Conservation (phyloP, 306 rosid species). For the Dalbergia cochinchinensis region DNA sequence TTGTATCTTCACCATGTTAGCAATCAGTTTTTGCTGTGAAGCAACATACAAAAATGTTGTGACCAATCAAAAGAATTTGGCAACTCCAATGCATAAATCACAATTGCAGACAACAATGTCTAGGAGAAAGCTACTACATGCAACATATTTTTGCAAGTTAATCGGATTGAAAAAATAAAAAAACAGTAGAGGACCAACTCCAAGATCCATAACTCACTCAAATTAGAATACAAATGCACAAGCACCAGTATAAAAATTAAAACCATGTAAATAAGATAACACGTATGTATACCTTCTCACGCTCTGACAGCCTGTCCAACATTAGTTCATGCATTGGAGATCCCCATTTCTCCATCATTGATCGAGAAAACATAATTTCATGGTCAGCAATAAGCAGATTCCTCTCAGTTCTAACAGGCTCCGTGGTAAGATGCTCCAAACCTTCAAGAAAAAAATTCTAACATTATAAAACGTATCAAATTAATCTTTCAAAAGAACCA, state of each 20-base stretch:
- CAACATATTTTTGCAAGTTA: constrained; percentile 27
- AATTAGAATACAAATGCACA: constrained; percentile 24
- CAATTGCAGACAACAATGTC: constrained; percentile 23
- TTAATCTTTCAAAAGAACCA: constrained; percentile 33
- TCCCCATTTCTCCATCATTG: constrained; percentile 68
- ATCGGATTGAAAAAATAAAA: too few relatives aligned
- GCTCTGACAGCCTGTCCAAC: constrained; percentile 74
- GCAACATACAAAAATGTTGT: constrained; percentile 36
- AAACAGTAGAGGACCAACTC: not conserved
- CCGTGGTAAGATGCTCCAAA: constrained; percentile 58
- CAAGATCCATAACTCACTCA: constrained; percentile 7
- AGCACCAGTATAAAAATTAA: constrained; percentile 24
- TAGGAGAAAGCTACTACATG: constrained; percentile 18
- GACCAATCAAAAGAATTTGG: constrained; percentile 22
- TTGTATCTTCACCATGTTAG: constrained; percentile 76
- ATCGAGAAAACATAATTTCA: constrained; percentile 54
- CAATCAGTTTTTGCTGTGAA: constrained; percentile 69
- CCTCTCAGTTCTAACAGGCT: constrained; percentile 51
- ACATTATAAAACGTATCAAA: constrained; percentile 38
- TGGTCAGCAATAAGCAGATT: constrained; percentile 51
- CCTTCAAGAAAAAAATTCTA: constrained; percentile 52
- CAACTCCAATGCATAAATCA: constrained; percentile 18
- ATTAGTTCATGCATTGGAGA: constrained; percentile 55
- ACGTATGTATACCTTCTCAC: constrained; percentile 66
- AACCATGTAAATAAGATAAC: constrained; percentile 27